Evolutionary conservation across 2,329 filamentous ascomycete genomes (phyloP).

Genomic region (Monosporascus ibericus): DNA sequence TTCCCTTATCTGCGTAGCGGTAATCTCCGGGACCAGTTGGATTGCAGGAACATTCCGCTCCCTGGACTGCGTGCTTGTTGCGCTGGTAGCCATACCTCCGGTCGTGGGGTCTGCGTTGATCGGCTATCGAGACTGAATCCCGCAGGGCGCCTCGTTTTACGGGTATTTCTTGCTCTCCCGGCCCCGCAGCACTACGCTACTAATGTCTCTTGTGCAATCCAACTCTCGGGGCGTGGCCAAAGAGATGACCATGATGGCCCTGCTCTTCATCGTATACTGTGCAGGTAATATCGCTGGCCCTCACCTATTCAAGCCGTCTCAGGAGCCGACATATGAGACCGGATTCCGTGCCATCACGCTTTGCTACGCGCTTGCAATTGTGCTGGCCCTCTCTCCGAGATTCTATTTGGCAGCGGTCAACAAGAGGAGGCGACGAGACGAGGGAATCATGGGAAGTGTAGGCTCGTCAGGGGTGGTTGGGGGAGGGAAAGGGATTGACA

Average conservation of each 20-base stretch:
- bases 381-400: slow-evolving; percentile 37
- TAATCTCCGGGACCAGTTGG: slow-evolving; percentile 44
- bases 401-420: slow-evolving; percentile 43
- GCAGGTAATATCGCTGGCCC: slow-evolving; percentile 50
- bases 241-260: slow-evolving; percentile 52
- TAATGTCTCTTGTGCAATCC: slow-evolving; percentile 47
- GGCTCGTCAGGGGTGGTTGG: slow-evolving; percentile 34
- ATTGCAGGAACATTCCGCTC: slow-evolving; percentile 45
- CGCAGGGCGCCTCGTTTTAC: slow-evolving; percentile 42
- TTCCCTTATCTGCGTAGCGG: slow-evolving; percentile 41
- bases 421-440: slow-evolving; percentile 30
- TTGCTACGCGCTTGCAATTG: slow-evolving; percentile 46
- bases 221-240: slow-evolving; percentile 54
- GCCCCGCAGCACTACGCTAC: slow-evolving; percentile 47
- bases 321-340: slow-evolving; percentile 46
- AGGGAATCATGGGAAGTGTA: slow-evolving; percentile 40
- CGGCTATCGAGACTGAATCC: slow-evolving; percentile 36
- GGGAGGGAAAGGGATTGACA: slow-evolving; percentile 28
- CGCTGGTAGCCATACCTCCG: slow-evolving; percentile 42
- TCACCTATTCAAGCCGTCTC: slow-evolving; percentile 44
- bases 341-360: slow-evolving; percentile 51
- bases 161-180: slow-evolving; percentile 53
- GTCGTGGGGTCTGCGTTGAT: slow-evolving; percentile 48
- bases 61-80: slow-evolving; percentile 45
- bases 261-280: slow-evolving; percentile 51